Base-by-base conservation (phyloP, 805 yeast genomes). In the Teunomyces pallodes region DNA sequence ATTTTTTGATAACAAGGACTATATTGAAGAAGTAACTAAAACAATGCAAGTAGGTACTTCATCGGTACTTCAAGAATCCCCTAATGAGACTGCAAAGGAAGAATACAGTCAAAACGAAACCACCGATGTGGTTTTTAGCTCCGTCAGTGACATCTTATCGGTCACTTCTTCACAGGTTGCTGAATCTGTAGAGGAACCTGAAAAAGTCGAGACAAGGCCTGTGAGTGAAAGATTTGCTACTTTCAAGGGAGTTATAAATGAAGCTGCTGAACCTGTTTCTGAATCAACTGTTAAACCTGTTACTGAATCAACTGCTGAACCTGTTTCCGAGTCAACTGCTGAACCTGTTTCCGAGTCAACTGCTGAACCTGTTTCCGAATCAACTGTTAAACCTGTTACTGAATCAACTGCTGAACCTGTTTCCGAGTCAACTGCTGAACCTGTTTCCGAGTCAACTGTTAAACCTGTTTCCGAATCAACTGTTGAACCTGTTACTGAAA, bases 1-100 rank as follows among this genome's bases (percentile, higher is more conserved):
- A 0, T 54, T 55, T 24, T 54, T 58, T 4, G 45, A 45, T 3
- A 47, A 17, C 5, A 16, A 38, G 4, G 46, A 47, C 31, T 36
- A 46, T 9, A 9, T 26, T 24, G 32, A 36, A 10, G 45, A 35
- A 14, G 48, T 20, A 5, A 9, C 49, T 14, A 36, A 46, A 8
- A 32, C 24, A 9, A 43, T 24, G 12, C 48, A 51, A 16, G 16
- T 43, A 3, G 43, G 40, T 7, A 26, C 47, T 20, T 42, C 27
- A 12, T 29, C 46, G 4, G 28, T 12, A 39, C 10, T 33, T 4
- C 49, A 14, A 33, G 45, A 33, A 13, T 24, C 28, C 17, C 14
- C 41, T n/a, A 1, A 4, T 9, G 17, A 32, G 16, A 7, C 35
- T 13, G 5, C 35, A 20, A 20, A 20, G 24, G 24, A 1, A 20